Percentiles rank a stretch among this genome's conserved stretches.
Conservation (phyloP, 106 monocot genomes). For the Phalaenopsis aphrodite region DNA sequence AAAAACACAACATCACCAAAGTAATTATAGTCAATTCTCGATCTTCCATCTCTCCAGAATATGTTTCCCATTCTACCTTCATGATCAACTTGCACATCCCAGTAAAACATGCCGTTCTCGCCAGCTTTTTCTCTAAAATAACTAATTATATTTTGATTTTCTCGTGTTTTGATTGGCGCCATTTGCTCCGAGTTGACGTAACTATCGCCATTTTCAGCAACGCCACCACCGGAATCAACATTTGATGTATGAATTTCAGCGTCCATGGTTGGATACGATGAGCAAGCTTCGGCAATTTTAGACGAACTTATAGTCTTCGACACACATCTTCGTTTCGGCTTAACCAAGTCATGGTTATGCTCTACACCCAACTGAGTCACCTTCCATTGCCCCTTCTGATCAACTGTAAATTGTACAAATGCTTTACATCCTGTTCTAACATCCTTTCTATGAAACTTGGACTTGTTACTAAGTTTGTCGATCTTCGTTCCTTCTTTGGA, state of each 20-base stretch:
- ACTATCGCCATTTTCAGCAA: no score
- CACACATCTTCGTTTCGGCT: not conserved
- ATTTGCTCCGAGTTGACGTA: no score
- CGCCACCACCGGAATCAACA: no score
- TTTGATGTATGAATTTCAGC: no score
- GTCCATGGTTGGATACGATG: no score
- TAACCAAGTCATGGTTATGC: not conserved
- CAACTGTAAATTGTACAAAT: not conserved
- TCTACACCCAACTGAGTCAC: not conserved
- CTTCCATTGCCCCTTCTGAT: not conserved
- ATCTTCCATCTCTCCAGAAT: slow-evolving; percentile 23
- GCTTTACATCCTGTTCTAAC: not conserved
- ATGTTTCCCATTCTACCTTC: slow-evolving; percentile 15
- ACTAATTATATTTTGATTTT: not conserved
- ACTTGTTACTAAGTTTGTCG: not conserved
- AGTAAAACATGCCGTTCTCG: not conserved
- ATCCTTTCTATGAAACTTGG: not conserved
- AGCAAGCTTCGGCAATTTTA: no score
- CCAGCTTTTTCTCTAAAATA: not conserved
- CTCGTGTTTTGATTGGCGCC: not conserved
- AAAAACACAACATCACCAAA: slow-evolving; percentile 14
- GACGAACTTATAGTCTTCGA: no score
- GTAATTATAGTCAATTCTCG: slow-evolving; percentile 17
- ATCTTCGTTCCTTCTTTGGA: not conserved
- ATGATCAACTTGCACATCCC: slow-evolving; percentile 20